Percentiles rank a stretch among this genome's conserved stretches.
Conservation (phyloP, 1,284 basidiomycete genomes). For the Cryptococcus sp. region DNA sequence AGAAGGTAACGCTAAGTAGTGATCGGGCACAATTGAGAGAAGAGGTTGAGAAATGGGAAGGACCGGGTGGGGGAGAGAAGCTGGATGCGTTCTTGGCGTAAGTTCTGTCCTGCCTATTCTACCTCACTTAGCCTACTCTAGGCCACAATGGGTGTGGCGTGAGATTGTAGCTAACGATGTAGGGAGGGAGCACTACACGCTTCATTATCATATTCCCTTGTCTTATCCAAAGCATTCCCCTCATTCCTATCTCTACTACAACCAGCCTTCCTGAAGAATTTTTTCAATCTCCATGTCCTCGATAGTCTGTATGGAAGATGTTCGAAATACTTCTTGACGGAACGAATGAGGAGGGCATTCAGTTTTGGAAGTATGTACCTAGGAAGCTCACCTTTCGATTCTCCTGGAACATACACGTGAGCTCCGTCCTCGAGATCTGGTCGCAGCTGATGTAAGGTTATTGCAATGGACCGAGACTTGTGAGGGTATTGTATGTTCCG, state of each 20-base stretch:
- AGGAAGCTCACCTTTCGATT: constrained; percentile 54
- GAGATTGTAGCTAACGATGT: constrained; percentile 30
- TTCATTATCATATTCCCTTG: constrained; percentile 50
- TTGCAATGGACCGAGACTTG: constrained; percentile 56
- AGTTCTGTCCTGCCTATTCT: constrained; percentile 2
- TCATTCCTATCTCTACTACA: constrained; percentile 48
- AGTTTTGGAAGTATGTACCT: constrained; percentile 50
- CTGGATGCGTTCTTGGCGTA: constrained; percentile 33
- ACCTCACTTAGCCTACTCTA: neutral
- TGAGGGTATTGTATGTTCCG: constrained; percentile 47
- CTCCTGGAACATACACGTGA: constrained; percentile 53
- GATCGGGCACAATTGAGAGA: constrained; percentile 50
- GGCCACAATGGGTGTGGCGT: neutral
- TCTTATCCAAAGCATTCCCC: constrained; percentile 51
- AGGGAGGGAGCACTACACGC: constrained; percentile 36
- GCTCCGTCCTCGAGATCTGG: neutral
- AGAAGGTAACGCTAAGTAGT: constrained; percentile 48
- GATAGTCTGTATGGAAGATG: constrained; percentile 45
- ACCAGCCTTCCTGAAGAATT: constrained; percentile 49
- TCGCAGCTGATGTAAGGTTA: constrained; percentile 18
- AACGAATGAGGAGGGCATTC: constrained; percentile 51
- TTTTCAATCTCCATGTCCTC: constrained; percentile 45
- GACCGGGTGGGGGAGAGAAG: constrained; percentile 49
- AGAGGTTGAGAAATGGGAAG: constrained; percentile 53
- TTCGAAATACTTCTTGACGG: constrained; percentile 51